Base-by-base conservation (phyloP, 2,329 filamentous ascomycete species). In the Tricladium varicosporioides region DNA sequence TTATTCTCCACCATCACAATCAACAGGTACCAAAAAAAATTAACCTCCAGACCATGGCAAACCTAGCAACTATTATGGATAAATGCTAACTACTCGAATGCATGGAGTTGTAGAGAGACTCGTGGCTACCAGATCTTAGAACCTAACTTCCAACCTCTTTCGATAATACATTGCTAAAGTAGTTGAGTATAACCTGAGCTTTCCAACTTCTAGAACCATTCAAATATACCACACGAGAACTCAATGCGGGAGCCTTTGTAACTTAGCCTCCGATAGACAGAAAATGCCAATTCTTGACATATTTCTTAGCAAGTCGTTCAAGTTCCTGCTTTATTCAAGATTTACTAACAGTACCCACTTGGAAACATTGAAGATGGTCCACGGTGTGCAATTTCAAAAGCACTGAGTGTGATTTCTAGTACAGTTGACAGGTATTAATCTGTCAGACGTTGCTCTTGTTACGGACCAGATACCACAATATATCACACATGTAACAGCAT, bases 1-100 rank as follows among this genome's bases (percentile, higher is more conserved):
- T 61, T 18, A 64, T 73, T 8, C 65, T 66, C 3, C 70, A 72
- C 48, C 32, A 57, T 13, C 57, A 65, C 15, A 69, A 66, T 49
- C 18, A 53, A 0, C 11, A 19, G 13, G 54, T 73, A 2, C 64
- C 62, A 2, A 13, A 53, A 18, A 50, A 18, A n/a, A 15, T 73
- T 13, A 48, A 51, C 3, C 68, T 69, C 22, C 7, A 44, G 1
- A 57, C 65, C 14, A 59, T 72, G 2, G 57, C 69, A 5, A 57
- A 60, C 13, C 32, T 73, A 18, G 64, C 70, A 1, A 48, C 58
- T 1, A 42, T 68, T 1, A 63, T 61, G 27, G 57, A 65, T 33
- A 63, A 67, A 27, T 72, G 70, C 22, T 18, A 53, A 22, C 19
- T 53, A 19, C 18, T 16, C 10, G 43, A 53, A 33, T 19, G 16